Evolutionary conservation across 805 yeast genomes (phyloP), one percentile per base, ranked within the genome.

Genomic region (Schizosaccharomyces lindneri): DNA sequence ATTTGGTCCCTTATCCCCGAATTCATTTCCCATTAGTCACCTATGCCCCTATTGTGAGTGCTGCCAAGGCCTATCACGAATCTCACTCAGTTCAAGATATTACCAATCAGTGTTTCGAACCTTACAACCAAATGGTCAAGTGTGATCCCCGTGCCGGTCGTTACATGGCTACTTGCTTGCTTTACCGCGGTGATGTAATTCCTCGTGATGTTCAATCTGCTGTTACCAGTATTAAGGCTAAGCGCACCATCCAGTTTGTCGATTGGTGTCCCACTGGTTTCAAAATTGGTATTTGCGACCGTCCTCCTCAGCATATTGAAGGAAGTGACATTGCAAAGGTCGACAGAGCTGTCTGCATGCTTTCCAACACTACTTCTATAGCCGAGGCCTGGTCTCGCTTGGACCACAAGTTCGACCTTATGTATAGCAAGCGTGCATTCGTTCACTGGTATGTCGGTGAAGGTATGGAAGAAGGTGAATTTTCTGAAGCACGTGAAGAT

Each of bases 201-300:
- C 93, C 88, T 71, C 86, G 95, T 79, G 98, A 93, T 70, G 97
- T 93, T 64, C 96, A 88, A 75, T 87, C 82, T 72, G 95, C 98
- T 19, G 96, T 93, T 65, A 83, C 97, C 41, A 85, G 83, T 74
- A 87, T 88, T 71, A 93, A 89, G 76, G 81, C 95, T 67, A 88
- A 87, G 79, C 90, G 88, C 75, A 82, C 95, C 63, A 95, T 93
- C 63, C 98, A 93, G 78, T 78, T 93, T 76, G 98, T 90, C 65
- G 97, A 93, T 76, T 93, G 98, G 98, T 90, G 97, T 73, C 98
- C 98, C 68, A 90, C 98, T 62, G 97, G 97, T 65, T 93, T 93
- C 85, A 93, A 93, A 81, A 87, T 93, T 72, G 98, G 98, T 79
- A 93, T 93, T 71, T 93, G 98, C 77, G 88, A 86, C 78, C 94